Evolutionary conservation across 139 green algal species (phyloP), one percentile per base, ranked within the genome.

Genomic region (Dunaliella sp.): DNA sequence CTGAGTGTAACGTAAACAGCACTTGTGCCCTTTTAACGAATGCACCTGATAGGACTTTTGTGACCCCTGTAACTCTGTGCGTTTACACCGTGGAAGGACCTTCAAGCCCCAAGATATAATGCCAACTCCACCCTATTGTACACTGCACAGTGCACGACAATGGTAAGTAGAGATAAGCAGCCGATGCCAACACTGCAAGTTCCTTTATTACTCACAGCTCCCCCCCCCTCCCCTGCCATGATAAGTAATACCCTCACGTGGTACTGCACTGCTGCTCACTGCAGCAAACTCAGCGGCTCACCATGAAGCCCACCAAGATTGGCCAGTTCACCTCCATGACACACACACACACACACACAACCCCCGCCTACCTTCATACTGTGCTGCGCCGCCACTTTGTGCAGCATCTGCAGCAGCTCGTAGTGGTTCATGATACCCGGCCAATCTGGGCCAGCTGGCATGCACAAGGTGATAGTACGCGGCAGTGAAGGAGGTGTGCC

Each of bases 401-500:
- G 57, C 59, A 97, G 72, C 48, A 90, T 86, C 2, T 77, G 58
- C n/a, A 91, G 82, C 79, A 96, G 82, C 77, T 91, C 85, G 26
- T 36, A 25, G 38, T 84, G 73, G 83, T 92, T 91, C 0, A 21
- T 7, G 21, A 93, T 73, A 30, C 33, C 48, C 1, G 81, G 74
- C 28, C n/a, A 87, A 2, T 89, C 75, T 22, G 78, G 73, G 1
- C 36, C 80, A 36, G 36, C 24, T 31, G 83, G 34, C 36, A 88
- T 26, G 16, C 96, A 37, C 65, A 94, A 86, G 0, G 92, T 96
- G 86, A 96, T 92, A 36, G 83, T 87, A 0, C 31, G 82, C 0
- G 93, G 86, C 32, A 81, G 74, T 1, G 3, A 21, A 24, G 83
- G 77, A 0, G 86, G 92, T 1, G 82, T 76, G 0, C 48, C 48